Conservation (phyloP, 169 alveolate species). For the Theileria equi region DNA sequence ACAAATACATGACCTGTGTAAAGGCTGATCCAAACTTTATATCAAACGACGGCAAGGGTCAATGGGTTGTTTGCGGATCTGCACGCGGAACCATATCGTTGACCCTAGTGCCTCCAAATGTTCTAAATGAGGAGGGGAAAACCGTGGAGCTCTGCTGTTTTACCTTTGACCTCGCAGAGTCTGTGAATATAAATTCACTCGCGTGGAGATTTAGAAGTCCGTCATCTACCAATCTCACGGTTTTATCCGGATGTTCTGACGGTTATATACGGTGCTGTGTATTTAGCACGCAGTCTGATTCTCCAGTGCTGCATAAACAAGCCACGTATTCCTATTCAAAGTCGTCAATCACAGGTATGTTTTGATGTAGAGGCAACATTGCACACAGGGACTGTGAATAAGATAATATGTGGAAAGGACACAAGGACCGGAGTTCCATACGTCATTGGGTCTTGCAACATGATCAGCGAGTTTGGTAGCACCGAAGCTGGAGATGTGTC, state of each 20-base stretch:
- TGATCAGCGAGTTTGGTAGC: conserved; percentile 6
- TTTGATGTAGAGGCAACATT: background rate
- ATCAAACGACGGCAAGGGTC: conserved; percentile 4
- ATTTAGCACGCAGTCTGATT: background rate
- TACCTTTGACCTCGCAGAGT: background rate
- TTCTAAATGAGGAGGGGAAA: background rate
- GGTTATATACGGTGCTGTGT: conserved; percentile 45
- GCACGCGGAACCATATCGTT: background rate
- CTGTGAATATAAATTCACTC: conserved; percentile 11
- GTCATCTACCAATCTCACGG: conserved; percentile 11
- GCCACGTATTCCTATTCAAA: conserved; percentile 43
- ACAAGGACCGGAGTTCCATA: conserved; percentile 26
- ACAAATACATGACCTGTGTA: conserved; percentile 3
- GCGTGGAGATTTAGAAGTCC: conserved; percentile 20
- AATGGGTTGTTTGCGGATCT: conserved; percentile 11
- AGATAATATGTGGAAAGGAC: conserved; percentile 6
- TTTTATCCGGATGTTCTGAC: conserved; percentile 51
- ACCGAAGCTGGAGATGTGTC: conserved; percentile 13
- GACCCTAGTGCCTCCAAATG: background rate
- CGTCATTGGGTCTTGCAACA: conserved; percentile 32
- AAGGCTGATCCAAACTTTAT: conserved; percentile 12
- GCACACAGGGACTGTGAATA: conserved; percentile 6
- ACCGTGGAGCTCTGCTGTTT: background rate
- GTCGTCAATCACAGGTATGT: conserved; percentile 21
- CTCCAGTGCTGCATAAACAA: conserved; percentile 11